Conservation (phyloP, 2,329 filamentous ascomycete genomes). For the Amauroascus niger region DNA sequence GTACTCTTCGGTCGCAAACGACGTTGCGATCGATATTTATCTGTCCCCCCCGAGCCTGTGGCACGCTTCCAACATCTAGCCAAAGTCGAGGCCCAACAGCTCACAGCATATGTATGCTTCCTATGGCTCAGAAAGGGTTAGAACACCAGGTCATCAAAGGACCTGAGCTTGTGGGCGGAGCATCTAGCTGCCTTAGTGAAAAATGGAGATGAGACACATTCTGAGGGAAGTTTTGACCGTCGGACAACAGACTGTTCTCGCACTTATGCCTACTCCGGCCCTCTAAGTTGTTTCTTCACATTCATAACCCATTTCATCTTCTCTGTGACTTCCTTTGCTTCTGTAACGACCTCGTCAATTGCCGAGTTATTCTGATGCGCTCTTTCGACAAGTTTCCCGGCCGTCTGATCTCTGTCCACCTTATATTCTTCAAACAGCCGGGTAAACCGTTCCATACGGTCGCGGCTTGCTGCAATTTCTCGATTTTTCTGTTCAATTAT, state of each 20-base stretch:
- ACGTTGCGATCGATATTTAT: neutral
- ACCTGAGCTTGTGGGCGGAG: neutral
- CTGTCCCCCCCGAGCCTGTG: neutral
- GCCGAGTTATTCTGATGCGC: constrained; percentile 24
- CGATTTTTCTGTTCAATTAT: constrained; percentile 40
- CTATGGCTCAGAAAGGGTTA: too few relatives aligned
- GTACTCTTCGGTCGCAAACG: neutral
- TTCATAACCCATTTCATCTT: constrained; percentile 43
- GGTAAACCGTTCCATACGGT: constrained; percentile 33
- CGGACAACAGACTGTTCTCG: neutral
- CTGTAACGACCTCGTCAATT: constrained; percentile 32
- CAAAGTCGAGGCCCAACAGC: neutral
- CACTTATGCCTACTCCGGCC: neutral
- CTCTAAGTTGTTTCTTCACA: constrained; percentile 24
- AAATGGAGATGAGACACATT: neutral
- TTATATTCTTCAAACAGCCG: constrained; percentile 37
- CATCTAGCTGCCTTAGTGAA: neutral
- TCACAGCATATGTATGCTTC: neutral
- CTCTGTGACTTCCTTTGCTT: constrained; percentile 35
- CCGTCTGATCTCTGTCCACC: constrained; percentile 32
- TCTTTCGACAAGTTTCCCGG: constrained; percentile 28
- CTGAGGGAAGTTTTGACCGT: neutral
- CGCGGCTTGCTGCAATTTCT: constrained; percentile 34
- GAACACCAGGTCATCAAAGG: too few relatives aligned
- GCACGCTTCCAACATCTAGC: neutral